Base-by-base conservation (phyloP, 495 filamentous ascomycete species). In the Xylaria flabelliformis region DNA sequence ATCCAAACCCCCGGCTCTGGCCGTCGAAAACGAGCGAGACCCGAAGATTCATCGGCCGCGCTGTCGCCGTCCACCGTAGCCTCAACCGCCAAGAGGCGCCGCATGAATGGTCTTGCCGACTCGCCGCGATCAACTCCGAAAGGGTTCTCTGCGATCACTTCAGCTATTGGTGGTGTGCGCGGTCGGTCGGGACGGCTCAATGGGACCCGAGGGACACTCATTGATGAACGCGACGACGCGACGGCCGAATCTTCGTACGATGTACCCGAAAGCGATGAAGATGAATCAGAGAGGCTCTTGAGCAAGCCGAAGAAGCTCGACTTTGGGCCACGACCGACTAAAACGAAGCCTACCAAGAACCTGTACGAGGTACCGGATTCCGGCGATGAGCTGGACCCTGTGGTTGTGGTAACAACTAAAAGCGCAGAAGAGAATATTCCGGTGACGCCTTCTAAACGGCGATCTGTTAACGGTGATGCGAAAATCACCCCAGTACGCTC, bases 281-380 rank as follows among this genome's bases (percentile, higher is more conserved):
- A 74, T 69, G 67, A 64, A 42, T n/a, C 26, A n/a, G 73, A 77
- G 21, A 68, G 73, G 70, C 24, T 72, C 9, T 70, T 44, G 51
- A 70, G 17, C 1, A 77, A 78, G 29, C 70, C 64, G 0, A 72
- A 61, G 44, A 67, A 72, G 51, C 61, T 72, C 12, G 70, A 69
- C 56, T 69, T 53, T 24, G 64, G 71, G 34, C 41, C 17, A 64
- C 53, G n/a, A 66, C 71, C 56, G 73, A 76, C 56, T 77, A 77
- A 46, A 62, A 72, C 32, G 68, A 58, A 15, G 9, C 70, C 74
- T 55, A 41, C 74, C 15, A 66, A 36, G 13, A 81, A 74, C 34
- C 59, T 83, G 32, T 85, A 85, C 73, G 82, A 84, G 15, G 76
- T 84, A 6, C 82, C 80, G 0, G 82, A 84, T 67, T 83, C 83